Base-by-base conservation (phyloP, 129 eudicot species). In the Tagetes patula region DNA sequence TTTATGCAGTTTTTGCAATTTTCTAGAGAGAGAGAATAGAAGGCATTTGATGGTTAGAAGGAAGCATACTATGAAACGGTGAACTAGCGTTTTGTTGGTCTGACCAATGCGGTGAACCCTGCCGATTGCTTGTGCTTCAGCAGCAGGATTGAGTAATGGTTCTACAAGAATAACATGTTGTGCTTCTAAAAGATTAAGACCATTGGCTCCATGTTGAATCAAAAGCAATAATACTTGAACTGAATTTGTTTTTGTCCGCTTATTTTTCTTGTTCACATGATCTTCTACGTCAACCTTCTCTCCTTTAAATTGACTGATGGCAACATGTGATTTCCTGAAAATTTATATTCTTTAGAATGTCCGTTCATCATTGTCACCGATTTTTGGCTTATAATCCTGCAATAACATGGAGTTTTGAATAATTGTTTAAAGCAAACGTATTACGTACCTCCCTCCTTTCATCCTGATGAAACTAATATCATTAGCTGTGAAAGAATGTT, bases 21-120 rank as follows among this genome's bases (percentile, higher is more conserved):
- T 1, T 34, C 14, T 1, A 3, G 6, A 48, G 40, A 52, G n/a
- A 70, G 9, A 33, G 61, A 52, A 8, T 3, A n/a, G 7, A n/a
- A 33, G 11, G 6, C 2, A 2, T 8, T 14, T 45, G 39, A 43
- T 76, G 67, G 46, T 55, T 20, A 43, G 42, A 27, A 36, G 46
- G 59, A 73, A 36, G 65, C 96, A 8, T 87, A 90, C 99, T 39
- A 94, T 77, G 83, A 94, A 94, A 56, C 99, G 99, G 75, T 94
- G 99, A 59, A 94, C 90, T 33, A 83, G 87, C 5, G 99, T 94
- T 74, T 83, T 88, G 37, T 82, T 81, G 71, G 84, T 59, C 80
- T 94, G 99, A 42, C 99, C 99, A 30, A 94, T 85, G 42, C 97
- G 93, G 59, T 94, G 99, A 67, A 94, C 99, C 85, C 97, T 79